phyloP scores from a whole-genome alignment of 2,329 filamentous ascomycete species.

The Ophiostoma tasmaniense region DNA sequence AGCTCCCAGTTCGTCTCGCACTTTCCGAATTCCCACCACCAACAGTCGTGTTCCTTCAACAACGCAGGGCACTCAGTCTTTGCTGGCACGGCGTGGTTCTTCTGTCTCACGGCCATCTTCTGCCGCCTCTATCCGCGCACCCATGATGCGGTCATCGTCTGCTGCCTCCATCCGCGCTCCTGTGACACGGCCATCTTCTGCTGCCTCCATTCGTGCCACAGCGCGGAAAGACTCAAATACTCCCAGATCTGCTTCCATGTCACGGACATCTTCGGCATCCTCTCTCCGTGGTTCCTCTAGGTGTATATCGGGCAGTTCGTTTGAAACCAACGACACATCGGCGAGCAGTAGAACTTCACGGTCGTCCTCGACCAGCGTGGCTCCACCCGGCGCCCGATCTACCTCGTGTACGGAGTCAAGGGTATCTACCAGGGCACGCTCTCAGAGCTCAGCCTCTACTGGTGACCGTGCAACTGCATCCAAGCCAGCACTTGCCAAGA shows the following conservation, averaged over 20 bases:
- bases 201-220: not conserved
- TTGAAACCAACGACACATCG: not conserved
- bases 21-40: not conserved
- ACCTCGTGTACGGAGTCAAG: not conserved
- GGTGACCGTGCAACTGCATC: not conserved
- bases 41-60: not conserved
- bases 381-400: not conserved
- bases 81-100: not conserved
- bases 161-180: not conserved
- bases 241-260: not conserved
- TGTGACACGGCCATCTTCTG: not conserved
- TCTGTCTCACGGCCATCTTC: not conserved
- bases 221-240: not conserved
- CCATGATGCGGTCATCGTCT: not conserved
- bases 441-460: not conserved
- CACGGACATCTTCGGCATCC: not conserved
- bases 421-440: not conserved
- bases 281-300: not conserved
- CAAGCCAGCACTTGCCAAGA: not conserved
- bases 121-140: not conserved
- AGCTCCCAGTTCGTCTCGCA: not conserved
- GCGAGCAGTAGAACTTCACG: not conserved
- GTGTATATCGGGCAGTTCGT: not conserved
- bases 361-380: not conserved
- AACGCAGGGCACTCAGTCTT: not conserved